These are phyloP conservation scores for Rutstroemia sp. DNA, from an alignment of 2,329 filamentous ascomycete species.

Conservation along the genomic window DNA sequence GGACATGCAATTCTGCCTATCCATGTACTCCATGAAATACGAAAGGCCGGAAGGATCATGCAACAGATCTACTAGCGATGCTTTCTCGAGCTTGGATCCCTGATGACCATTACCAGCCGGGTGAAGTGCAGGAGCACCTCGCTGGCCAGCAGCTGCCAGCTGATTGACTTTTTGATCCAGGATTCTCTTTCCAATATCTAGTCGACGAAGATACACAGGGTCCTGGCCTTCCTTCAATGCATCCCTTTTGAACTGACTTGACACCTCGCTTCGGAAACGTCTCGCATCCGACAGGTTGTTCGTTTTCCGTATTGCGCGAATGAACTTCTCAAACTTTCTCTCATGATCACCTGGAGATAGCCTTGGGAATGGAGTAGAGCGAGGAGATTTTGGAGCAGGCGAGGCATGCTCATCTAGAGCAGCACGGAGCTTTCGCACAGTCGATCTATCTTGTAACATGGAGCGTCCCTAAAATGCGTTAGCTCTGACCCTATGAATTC, in stretches of 20 bases:
- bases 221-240: conserved; percentile 72
- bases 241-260: conserved; percentile 85
- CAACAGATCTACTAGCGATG: conserved; percentile 75
- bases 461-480: conserved; percentile 53
- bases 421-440: conserved; percentile 82
- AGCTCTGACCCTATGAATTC: conserved; percentile 4
- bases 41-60: conserved; percentile 85
- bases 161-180: conserved; percentile 84
- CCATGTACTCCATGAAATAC: conserved; percentile 99
- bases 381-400: conserved; percentile 59
- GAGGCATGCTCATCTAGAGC: conserved; percentile 92
- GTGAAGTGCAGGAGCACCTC: conserved; percentile 16
- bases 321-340: conserved; percentile 88
- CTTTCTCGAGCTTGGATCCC: conserved; percentile 63
- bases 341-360: conserved; percentile 79
- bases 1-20: conserved; percentile 77
- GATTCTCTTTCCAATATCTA: conserved; percentile 87
- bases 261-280: conserved; percentile 83
- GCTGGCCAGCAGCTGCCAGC: conserved; percentile 60
- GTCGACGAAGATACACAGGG: conserved; percentile 73
- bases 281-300: conserved; percentile 90
- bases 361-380: conserved; percentile 66
- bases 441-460: conserved; percentile 90
- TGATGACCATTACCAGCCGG: conserved; percentile 23
- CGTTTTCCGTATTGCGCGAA: conserved; percentile 79